Evolutionary conservation across 257 asterid genomes (phyloP), one percentile per base, ranked within the genome.

Genomic region (Solanum clarkiae): DNA sequence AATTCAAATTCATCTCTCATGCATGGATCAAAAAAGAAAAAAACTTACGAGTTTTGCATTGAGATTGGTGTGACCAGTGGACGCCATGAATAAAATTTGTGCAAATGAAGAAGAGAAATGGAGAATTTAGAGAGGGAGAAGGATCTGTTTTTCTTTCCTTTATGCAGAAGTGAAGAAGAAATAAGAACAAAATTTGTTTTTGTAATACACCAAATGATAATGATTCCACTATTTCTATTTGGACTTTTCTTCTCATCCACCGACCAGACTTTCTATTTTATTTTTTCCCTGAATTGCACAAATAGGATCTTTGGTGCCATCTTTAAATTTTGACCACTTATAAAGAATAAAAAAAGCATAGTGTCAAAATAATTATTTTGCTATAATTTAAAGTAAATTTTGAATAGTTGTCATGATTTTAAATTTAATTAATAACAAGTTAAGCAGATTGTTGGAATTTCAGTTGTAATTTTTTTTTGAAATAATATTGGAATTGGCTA

Each of bases 11-110:
- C 29, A 84, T 24, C 24, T 77, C 45, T 66, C 55, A 59, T 11
- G 45, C 82, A 15, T 24, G 26, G 82, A 77, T 77, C 63, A 66
- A 15, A 15, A 24, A 26, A 13, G 12, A 13, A 26, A 24, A 24
- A 65, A 82, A 84, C 93, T 86, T 20, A 95, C 98, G 86, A 94
- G 95, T 81, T 95, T 95, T 12, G 98, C 98, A 84, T 93, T 95
- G 89, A 94, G 93, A 91, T 94, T 94, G 84, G 86, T 91, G 88
- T 91, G 95, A 44, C 89, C 90, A 91, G 85, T 86, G 82, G 90
- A 88, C 17, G 94, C 93, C 95, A 89, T 93, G 49, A 40, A 42
- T 40, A 56, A 53, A 60, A 42, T 29, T 13, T 75, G 26, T 20
- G 4, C 22, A 15, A 6, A 32, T 29, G 11, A 20, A 3, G 69